Base-by-base conservation (phyloP, 2,329 filamentous ascomycete genomes). In the Paecilomyces variotii region DNA sequence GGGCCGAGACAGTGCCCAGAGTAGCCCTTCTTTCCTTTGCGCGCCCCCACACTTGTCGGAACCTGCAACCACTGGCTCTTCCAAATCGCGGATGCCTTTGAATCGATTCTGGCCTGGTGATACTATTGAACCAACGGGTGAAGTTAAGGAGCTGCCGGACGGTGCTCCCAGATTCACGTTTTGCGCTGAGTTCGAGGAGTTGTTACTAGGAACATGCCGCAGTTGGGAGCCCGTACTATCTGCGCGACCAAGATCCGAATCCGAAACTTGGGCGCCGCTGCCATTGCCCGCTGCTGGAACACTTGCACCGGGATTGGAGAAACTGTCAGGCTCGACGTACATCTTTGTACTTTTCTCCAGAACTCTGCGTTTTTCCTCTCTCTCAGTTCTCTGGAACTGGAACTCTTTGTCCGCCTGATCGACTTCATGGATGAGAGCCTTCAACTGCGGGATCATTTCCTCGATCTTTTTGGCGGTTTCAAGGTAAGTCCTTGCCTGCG, bases 351-450 rank as follows among this genome's bases (percentile, higher is more conserved):
- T 93, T 78, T 94, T 97, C 74, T 99, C 94, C 11, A 99, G 78
- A 19, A 89, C 84, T 57, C 94, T 84, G 58, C 95, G 84, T 77
- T 97, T 97, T 74, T 97, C 94, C 72, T 99, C 94, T 49, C 94
- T 84, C 71, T 97, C 94, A n/a, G 90, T 90, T 56, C 92, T 83
- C 70, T 96, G 91, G 60, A 97, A 90, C 69, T 97, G 91, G 70
- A 94, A 99, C 69, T 97, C 93, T 73, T 97, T 97, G 72, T 97
- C 92, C 26, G 91, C 91, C 67, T 94, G 88, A 62, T 86, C 86
- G n/a, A 99, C 94, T 72, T 97, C 93, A 56, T 84, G 84, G 45
- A 89, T 89, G 32, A 99, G 78, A 1, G 93, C 93, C 65, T 97
- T 91, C 1, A 99, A 80, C 68, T 97, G 91, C 0, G 94, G 94